Evolutionary conservation across 2,329 filamentous ascomycete species (phyloP).

Genomic region (Verticillium nubilum): DNA sequence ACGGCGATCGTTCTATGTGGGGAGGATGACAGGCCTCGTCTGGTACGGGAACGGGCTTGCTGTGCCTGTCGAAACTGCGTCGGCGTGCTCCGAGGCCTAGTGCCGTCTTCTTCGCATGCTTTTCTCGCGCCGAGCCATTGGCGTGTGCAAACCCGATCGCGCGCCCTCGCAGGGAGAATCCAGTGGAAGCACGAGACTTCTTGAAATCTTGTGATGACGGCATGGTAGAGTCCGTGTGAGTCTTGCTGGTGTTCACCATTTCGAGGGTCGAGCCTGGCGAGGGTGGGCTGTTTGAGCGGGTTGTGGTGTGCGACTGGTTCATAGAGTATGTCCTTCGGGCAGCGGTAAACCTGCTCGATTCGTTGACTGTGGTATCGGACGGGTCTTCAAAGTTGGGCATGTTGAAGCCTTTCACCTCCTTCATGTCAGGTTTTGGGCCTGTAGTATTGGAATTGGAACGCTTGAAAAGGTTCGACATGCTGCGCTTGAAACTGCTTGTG

Average conservation of each 20-base stretch:
- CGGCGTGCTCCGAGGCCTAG: slow-evolving; percentile 14
- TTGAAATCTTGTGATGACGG: slow-evolving; percentile 40
- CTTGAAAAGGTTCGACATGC: slow-evolving; percentile 43
- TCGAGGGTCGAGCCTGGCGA: slow-evolving; percentile 42
- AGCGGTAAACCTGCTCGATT: background rate
- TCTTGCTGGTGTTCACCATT: slow-evolving; percentile 22
- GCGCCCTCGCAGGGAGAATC: slow-evolving; percentile 40
- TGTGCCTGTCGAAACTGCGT: slow-evolving; percentile 42
- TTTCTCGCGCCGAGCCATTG: slow-evolving; percentile 16
- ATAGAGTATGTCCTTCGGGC: slow-evolving; percentile 29
- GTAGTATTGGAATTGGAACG: slow-evolving; percentile 29
- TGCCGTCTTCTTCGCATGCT: slow-evolving; percentile 18
- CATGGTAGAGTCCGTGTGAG: slow-evolving; percentile 21
- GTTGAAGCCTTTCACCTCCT: slow-evolving; percentile 1
- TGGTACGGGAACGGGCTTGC: slow-evolving; percentile 18
- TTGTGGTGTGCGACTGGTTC: slow-evolving; percentile 38
- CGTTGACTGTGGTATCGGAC: slow-evolving; percentile 7
- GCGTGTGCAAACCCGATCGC: slow-evolving; percentile 41
- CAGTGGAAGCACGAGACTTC: slow-evolving; percentile 47
- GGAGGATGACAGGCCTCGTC: slow-evolving; percentile 7
- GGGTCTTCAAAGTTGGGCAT: background rate
- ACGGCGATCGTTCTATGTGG: slow-evolving; percentile 40
- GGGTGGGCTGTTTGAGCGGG: slow-evolving; percentile 43
- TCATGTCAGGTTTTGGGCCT: background rate
- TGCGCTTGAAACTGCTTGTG: slow-evolving; percentile 40